These are phyloP conservation scores for Cruciata laevipes DNA, from an alignment of 257 asterid species.

Conservation along the genomic window DNA sequence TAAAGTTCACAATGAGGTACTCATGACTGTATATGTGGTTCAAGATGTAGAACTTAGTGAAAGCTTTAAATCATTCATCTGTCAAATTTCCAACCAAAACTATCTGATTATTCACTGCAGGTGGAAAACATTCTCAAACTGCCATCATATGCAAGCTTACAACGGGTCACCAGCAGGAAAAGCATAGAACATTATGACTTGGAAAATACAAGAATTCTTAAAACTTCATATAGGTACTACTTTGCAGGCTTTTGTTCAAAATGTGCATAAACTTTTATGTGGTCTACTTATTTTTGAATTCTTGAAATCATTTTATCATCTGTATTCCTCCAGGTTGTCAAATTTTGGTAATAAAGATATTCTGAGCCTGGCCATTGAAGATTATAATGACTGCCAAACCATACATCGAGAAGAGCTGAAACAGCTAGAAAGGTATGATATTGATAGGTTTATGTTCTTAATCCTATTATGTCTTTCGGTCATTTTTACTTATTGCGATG, in stretches of 20 bases:
- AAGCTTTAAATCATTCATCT: constrained; percentile 8
- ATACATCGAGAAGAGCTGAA: constrained; percentile 60
- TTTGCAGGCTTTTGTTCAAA: constrained; percentile 5
- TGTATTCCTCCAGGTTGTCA: constrained; percentile 41
- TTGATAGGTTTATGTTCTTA: not conserved
- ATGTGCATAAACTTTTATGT: constrained; percentile 1
- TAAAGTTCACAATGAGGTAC: constrained; percentile 54
- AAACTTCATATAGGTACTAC: constrained; percentile 67
- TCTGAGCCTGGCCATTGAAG: constrained; percentile 53
- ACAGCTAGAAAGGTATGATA: constrained; percentile 61
- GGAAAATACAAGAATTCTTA: constrained; percentile 48
- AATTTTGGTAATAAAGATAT: constrained; percentile 64
- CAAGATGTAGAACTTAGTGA: not conserved
- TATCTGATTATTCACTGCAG: constrained; percentile 29
- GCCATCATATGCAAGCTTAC: constrained; percentile 60
- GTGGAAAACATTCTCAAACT: constrained; percentile 45
- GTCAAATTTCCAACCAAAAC: not conserved
- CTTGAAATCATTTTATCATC: not conserved
- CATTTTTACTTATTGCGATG: constrained; percentile 5
- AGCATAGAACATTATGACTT: constrained; percentile 51
- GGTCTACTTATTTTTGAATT: not conserved
- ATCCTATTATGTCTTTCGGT: not conserved
- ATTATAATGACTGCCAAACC: constrained; percentile 66
- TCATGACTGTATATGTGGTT: constrained; percentile 12
- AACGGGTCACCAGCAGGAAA: constrained; percentile 51